Evolutionary conservation across 2,329 filamentous ascomycete genomes (phyloP), one percentile per base, ranked within the genome.

Genomic region (Lachnellula willkommii): DNA sequence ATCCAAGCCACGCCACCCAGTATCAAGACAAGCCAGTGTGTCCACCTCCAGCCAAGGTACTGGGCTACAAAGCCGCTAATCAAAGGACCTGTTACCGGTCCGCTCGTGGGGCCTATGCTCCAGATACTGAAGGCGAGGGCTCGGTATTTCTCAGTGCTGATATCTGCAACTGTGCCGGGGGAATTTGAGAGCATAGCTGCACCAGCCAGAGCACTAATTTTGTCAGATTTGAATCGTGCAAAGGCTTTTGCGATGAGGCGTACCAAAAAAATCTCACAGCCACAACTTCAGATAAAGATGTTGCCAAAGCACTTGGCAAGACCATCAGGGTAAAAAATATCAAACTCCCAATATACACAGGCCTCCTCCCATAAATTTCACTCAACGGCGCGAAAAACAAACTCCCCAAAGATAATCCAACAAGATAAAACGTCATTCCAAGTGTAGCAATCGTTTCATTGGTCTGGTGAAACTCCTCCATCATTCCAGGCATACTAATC

Each of bases 21-120:
- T 51, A 95, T 92, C 65, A 93, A 73, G 8, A 86, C 81, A 20
- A 94, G 78, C 88, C 89, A 95, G 66, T 89, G 88, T 39, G 86
- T 87, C 90, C 90, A 96, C 32, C 91, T 76, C 92, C 92, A 96
- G 11, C 90, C 90, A 2, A 94, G 75, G 60, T 87, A 84, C 70
- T 91, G 78, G 62, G 71, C 89, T 1, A 88, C 82, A 63, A 95
- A 95, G 0, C 91, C 91, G 22, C 91, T 91, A 36, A 96, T 85
- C 1, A 92, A 73, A 0, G 88, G 87, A 0, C 87, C 85, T 32
- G 84, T 74, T 0, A 65, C 74, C 51, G 73, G 88, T 15, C 88
- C 91, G 66, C 95, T 95, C 70, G 95, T 81, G 0, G 92, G 91
- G 0, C 90, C 91, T 53, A 96, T 84, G 58, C 80, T 83, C 84